phyloP scores from a whole-genome alignment of 768 basidiomycete genomes.

The Auricularia heimuer region DNA sequence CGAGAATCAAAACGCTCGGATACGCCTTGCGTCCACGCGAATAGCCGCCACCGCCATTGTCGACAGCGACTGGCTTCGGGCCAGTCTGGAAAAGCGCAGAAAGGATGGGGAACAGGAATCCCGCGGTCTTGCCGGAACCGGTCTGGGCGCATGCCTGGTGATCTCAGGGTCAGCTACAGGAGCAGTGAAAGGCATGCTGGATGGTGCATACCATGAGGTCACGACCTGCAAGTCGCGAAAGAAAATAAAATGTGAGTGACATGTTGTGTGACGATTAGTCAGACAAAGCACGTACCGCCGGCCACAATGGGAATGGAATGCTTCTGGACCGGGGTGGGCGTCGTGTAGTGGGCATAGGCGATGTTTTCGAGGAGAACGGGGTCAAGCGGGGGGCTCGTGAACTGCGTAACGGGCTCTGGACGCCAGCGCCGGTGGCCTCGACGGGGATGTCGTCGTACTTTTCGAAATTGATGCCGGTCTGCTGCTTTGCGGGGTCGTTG shows the following conservation, averaged over 20 bases:
- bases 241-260: not conserved
- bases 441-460: conserved; percentile 99
- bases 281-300: conserved; percentile 37
- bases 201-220: not conserved
- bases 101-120: conserved; percentile 98
- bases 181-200: not conserved
- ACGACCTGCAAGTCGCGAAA: not conserved
- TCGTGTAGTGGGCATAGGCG: conserved; percentile 80
- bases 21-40: conserved; percentile 78
- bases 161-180: not conserved
- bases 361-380: conserved; percentile 94
- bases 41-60: conserved; percentile 35
- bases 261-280: not conserved
- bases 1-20: conserved; percentile 94
- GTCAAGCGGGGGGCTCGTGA: conserved; percentile 85
- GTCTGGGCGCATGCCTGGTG: conserved; percentile 53
- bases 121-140: conserved; percentile 98
- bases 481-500: conserved; percentile 76
- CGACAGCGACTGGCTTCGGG: conserved; percentile 60
- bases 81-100: conserved; percentile 84
- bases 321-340: conserved; percentile 98
- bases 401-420: conserved; percentile 86
- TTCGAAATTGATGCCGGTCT: conserved; percentile 99
- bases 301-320: conserved; percentile 99
- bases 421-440: conserved; percentile 92